Evolutionary conservation across 2,329 filamentous ascomycete species (phyloP).

Genomic region (Orbilia quercus): DNA sequence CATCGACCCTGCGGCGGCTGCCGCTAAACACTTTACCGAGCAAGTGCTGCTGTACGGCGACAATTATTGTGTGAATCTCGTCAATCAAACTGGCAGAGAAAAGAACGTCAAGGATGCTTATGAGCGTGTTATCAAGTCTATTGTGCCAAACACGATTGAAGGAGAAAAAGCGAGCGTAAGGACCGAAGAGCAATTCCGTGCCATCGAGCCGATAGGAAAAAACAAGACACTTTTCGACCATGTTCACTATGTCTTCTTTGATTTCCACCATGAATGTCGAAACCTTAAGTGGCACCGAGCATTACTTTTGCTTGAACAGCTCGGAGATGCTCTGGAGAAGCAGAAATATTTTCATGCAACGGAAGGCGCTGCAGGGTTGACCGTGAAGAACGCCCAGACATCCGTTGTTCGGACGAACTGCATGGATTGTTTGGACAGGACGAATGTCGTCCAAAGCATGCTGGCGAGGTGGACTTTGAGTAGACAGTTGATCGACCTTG

Average conservation of each 20-base stretch:
- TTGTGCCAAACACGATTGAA: conserved; percentile 77
- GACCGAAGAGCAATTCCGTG: conserved; percentile 82
- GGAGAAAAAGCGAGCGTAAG: conserved; percentile 72
- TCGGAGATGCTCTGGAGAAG: conserved; percentile 78
- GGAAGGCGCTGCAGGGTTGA: conserved; percentile 78
- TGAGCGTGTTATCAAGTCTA: conserved; percentile 83
- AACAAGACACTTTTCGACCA: conserved; percentile 77
- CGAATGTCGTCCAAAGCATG: conserved; percentile 98
- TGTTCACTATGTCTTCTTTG: conserved; percentile 96
- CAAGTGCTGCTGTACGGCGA: conserved; percentile 94
- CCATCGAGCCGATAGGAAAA: conserved; percentile 75
- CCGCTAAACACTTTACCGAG: conserved; percentile 88
- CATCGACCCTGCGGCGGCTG: conserved; percentile 82
- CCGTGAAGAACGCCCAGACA: conserved; percentile 81
- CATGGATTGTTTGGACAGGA: conserved; percentile 98
- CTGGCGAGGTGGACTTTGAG: conserved; percentile 89
- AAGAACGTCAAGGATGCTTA: conserved; percentile 90
- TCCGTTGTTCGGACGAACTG: conserved; percentile 97
- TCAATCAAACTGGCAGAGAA: conserved; percentile 95
- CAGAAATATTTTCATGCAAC: conserved; percentile 94
- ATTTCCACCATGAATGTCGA: conserved; percentile 98
- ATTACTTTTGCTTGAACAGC: conserved; percentile 82
- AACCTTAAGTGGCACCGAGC: conserved; percentile 93
- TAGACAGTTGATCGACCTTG: conserved; percentile 85
- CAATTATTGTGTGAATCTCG: conserved; percentile 95